Evolutionary conservation across 2,329 filamentous ascomycete species (phyloP), one percentile per base, ranked within the genome.

Genomic region (Sclerotinia trifoliorum): DNA sequence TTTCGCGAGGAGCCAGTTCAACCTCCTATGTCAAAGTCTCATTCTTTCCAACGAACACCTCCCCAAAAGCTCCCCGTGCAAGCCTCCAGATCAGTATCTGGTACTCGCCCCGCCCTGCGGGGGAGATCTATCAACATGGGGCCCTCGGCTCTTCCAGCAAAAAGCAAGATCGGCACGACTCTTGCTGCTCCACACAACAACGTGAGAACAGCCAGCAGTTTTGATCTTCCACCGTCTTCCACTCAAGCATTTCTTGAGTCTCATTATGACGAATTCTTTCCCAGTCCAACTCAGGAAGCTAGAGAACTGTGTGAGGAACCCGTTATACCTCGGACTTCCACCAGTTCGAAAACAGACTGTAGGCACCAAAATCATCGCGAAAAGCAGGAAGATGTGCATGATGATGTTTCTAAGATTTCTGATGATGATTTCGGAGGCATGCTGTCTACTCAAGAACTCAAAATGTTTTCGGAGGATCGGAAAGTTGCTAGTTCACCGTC

Each of bases 211-310:
- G 17, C 11, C 21, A 65, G 46, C 49, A 17, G 42, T 57, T 49
- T 15, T n/a, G 63, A 54, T 44, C 57, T 71, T 1, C 77, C 72
- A 24, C 79, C 80, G 8, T 76, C 77, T 39, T 84, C 83, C 71
- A 87, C 85, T 0, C 85, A 86, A 69, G 78, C 81, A 11, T 85
- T 87, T n/a, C 77, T 86, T 11, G 76, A 80, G 42, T 73, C 75
- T 52, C 80, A 85, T 69, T 73, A 84, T 10, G 84, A 86, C 51
- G 84, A 86, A 66, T 81, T 86, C 70, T 84, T 86, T 56, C 84
- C 84, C 0, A 83, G 81, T n/a, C 80, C 83, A 0, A 86, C 84
- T 0, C 86, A 88, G 72, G 83, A 86, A 74, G 79, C 80, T 8
- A 79, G 81, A 24, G 85, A 88, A 74, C 76, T 88, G 3, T 74